Evolutionary conservation across 2,329 filamentous ascomycete genomes (phyloP), one percentile per base, ranked within the genome.

Genomic region (Bipolaris oryzae): DNA sequence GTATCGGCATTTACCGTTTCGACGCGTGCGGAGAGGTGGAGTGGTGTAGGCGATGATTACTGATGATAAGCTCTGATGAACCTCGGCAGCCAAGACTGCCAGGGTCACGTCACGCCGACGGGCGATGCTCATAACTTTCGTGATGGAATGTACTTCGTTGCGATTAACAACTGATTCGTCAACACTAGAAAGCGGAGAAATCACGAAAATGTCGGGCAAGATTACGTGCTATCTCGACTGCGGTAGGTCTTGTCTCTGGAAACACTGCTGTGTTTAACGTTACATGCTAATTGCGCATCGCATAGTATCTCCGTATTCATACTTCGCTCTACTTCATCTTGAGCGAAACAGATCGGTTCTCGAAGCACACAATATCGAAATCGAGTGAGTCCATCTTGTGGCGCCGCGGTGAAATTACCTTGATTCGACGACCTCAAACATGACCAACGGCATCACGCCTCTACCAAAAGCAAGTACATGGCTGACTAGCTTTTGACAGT

Each of bases 161-260:
- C 3, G 7, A 42, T 9, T 5, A 23, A 7, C 25, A 9, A 21
- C 18, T 42, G 21, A 25, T 42, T 42, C 39, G 39, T n/a, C 20
- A 7, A 25, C 16, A 42, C 39, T 9, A 4, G 13, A n/a, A 11
- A 47, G n/a, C 11, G 21, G 7, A 23, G 34, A 20, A 7, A 56
- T 54, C 35, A 37, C 57, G 38, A 71, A 44, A 3, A 89, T 89
- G 87, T 79, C 79, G 18, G 81, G 83, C 51, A 82, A 82, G 53
- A 89, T 91, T 63, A 86, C 88, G 60, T 83, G 82, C 57, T 90
- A 89, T 68, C 61, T 90, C 53, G 88, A 91, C 74, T 83, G 87
- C 68, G 84, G 88, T 89, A 76, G 58, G 80, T 66, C n/a, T 16
- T 35, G 5, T 18, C 21, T 42, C n/a, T 50, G 3, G 28, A 10